These are phyloP conservation scores for Roridomyces roridus DNA, from an alignment of 768 basidiomycete genomes.

Conservation along the genomic window DNA sequence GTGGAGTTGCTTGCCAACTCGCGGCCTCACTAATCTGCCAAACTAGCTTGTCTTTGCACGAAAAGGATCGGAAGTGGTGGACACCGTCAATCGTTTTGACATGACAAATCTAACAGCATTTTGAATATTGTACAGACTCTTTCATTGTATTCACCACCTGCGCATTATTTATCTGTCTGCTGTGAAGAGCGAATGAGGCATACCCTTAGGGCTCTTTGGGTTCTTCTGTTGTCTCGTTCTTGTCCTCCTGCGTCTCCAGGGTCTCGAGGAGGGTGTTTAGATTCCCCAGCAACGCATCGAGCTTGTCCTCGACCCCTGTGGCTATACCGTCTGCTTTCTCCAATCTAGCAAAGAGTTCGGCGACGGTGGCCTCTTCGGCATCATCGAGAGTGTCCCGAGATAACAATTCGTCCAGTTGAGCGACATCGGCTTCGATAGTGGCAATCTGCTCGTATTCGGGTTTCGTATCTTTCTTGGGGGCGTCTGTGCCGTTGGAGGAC, in stretches of 20 bases:
- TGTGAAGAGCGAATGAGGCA: not conserved
- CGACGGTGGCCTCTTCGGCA: conserved; percentile 50
- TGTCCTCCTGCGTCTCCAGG: conserved; percentile 39
- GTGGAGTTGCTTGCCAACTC: conserved; percentile 29
- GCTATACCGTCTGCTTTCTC: conserved; percentile 67
- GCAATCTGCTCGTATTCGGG: conserved; percentile 13
- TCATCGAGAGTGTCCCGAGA: conserved; percentile 33
- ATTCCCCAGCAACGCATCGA: conserved; percentile 66
- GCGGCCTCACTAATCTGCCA: conserved; percentile 8
- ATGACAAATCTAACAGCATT: conserved; percentile 34
- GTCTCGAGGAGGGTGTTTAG: conserved; percentile 59
- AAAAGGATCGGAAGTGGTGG: conserved; percentile 78
- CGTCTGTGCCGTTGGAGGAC: conserved; percentile 16
- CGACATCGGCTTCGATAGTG: conserved; percentile 44
- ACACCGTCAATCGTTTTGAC: conserved; percentile 78
- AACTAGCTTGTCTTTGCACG: conserved; percentile 81
- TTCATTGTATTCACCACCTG: conserved; percentile 18
- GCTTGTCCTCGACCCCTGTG: conserved; percentile 60
- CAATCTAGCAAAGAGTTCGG: conserved; percentile 59
- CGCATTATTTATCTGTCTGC: conserved; percentile 13
- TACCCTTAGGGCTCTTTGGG: not conserved
- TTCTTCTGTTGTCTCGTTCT: conserved; percentile 7
- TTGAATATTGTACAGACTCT: conserved; percentile 29
- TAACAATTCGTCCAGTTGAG: conserved; percentile 37
- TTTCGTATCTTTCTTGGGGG: conserved; percentile 3